Evolutionary conservation across 2,329 filamentous ascomycete genomes (phyloP).

Genomic region (Penicillium sp.): DNA sequence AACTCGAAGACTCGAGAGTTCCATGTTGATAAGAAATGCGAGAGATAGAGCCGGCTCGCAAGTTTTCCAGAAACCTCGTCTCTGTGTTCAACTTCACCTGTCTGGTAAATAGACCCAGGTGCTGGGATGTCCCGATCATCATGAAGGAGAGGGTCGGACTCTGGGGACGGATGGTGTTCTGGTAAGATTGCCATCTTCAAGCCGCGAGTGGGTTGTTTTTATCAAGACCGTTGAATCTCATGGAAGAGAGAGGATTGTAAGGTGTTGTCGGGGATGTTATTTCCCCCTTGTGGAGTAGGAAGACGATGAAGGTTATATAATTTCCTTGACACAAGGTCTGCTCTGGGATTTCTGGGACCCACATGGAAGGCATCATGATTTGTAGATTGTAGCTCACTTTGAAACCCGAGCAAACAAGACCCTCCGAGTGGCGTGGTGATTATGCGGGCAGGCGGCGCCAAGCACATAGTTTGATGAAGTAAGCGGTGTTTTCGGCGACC

Average conservation of each 20-base stretch:
- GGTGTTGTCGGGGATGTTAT: too few species aligned
- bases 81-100: background rate
- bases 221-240: too few species aligned
- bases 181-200: background rate
- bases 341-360: background rate
- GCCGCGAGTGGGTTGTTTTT: background rate
- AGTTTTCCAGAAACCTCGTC: background rate
- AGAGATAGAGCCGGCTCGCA: slow-evolving; percentile 53
- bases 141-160: background rate
- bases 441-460: background rate
- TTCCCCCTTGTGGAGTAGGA: too few species aligned
- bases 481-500: background rate
- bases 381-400: background rate
- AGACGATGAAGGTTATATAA: too few species aligned
- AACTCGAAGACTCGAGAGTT: slow-evolving; percentile 67
- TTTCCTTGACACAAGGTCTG: background rate
- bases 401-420: background rate
- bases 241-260: too few species aligned
- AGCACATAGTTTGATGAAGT: background rate
- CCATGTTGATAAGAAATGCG: slow-evolving; percentile 65
- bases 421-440: background rate
- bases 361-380: background rate
- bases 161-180: background rate
- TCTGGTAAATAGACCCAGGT: background rate
- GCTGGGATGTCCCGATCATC: background rate